Base-by-base conservation (phyloP, 2,329 filamentous ascomycete genomes). In the Aspergillus chevalieri region DNA sequence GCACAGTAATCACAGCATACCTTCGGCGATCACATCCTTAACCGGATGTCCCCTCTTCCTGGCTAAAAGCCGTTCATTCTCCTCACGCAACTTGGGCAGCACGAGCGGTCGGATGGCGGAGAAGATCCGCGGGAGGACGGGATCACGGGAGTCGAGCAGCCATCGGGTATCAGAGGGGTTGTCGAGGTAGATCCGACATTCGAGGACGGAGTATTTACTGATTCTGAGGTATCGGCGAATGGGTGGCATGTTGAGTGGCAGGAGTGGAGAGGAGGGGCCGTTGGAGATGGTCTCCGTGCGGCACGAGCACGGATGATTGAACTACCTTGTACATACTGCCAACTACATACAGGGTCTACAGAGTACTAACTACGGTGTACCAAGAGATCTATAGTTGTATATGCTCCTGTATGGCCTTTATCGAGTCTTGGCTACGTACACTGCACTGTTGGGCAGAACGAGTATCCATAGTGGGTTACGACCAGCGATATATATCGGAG, bases 141-240 rank as follows among this genome's bases (percentile, higher is more conserved):
- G 83, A 59, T 90, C 78, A 56, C 84, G 82, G 33, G 86, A 79
- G 56, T 95, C 80, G 15, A 98, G 81, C 84, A 94, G 96, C 63
- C 85, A 84, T 57, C 89, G 82, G 21, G 83, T 82, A 52, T 95
- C 82, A 10, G 86, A 82, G 0, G 93, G 93, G 60, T 92, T 91
- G 57, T 97, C 92, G 43, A 96, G 83, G 70, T 97, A 97, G 58
- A 98, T 93, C 57, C 91, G 90, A 56, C 89, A 90, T 78, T 98
- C 93, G n/a, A 98, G 80, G 28, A 96, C 90, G 4, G 92, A 95
- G 69, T 89, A 88, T 65, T 92, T 91, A 48, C 87, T 92, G 60
- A 97, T 95, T 47, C 92, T 83, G 48, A 97, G 78, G 67, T 97
- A 96, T 61, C 91, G 83, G 51, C 91, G 84, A 44, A 95, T 82